Conservation (phyloP, 257 asterid species). For the Euphrasia confusa region DNA sequence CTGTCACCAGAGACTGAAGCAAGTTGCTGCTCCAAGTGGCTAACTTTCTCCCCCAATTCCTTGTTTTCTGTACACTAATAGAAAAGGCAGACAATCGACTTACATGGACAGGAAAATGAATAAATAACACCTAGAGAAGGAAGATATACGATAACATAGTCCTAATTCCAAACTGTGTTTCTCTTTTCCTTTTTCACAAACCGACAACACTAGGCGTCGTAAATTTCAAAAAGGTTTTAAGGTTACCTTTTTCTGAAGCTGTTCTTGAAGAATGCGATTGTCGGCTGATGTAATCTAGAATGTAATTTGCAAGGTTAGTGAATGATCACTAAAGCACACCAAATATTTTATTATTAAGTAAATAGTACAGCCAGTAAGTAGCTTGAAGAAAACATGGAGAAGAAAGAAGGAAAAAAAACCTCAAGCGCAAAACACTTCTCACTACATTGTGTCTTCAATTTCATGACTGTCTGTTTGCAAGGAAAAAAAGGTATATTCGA, state of each 20-base stretch:
- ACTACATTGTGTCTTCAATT: conserved; percentile 77
- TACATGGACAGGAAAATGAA: conserved; percentile 12
- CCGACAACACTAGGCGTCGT: conserved; percentile 9
- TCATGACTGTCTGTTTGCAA: conserved; percentile 59
- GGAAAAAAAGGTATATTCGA: conserved; percentile 2
- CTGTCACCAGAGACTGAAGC: conserved; percentile 44
- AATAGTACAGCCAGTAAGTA: conserved; percentile 1
- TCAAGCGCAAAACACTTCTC: conserved; percentile 92
- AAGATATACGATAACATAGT: not conserved
- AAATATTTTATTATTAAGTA: conserved; percentile 1
- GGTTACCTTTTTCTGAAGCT: conserved; percentile 78
- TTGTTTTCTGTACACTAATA: conserved; percentile 67
- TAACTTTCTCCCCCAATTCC: conserved; percentile 59
- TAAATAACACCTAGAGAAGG: conserved; percentile 20
- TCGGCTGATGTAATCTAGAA: conserved; percentile 84
- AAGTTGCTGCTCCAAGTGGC: conserved; percentile 64
- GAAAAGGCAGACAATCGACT: conserved; percentile 27
- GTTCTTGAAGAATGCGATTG: conserved; percentile 89
- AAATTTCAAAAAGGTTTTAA: conserved; percentile 10
- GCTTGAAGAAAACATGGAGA: not conserved
- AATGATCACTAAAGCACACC: conserved; percentile 30
- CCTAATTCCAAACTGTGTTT: not conserved
- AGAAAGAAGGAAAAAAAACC: conserved; percentile 41
- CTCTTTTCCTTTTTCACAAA: not conserved
- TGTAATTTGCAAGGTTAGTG: conserved; percentile 20